These are phyloP conservation scores for Annulohypoxylon truncatum DNA, from an alignment of 2,329 filamentous ascomycete genomes.

Conservation along the genomic window DNA sequence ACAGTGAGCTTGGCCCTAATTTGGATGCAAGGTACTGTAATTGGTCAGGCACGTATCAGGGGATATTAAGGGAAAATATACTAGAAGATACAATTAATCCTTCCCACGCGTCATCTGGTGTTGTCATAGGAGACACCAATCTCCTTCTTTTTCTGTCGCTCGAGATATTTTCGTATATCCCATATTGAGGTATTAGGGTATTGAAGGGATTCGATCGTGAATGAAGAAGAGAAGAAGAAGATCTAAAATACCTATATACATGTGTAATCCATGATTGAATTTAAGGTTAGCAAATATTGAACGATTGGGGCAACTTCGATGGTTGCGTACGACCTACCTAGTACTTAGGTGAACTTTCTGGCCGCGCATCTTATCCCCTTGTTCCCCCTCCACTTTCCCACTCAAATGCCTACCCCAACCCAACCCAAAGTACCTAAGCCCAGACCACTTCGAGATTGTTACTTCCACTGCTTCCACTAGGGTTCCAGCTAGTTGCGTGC, in stretches of 20 bases:
- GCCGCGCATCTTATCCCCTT: constrained; percentile 7
- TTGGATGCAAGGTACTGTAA: constrained; percentile 31
- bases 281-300: constrained; percentile 13
- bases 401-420: constrained; percentile 3
- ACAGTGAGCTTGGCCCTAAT: constrained; percentile 34
- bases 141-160: not conserved
- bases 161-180: not conserved
- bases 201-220: constrained; percentile 5
- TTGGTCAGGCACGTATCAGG: constrained; percentile 33
- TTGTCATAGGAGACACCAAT: constrained; percentile 18
- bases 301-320: constrained; percentile 22
- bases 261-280: not conserved
- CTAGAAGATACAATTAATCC: constrained; percentile 9
- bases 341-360: constrained; percentile 17
- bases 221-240: not conserved
- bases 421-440: constrained; percentile 28
- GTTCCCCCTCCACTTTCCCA: constrained; percentile 1
- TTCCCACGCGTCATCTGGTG: constrained; percentile 22
- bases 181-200: constrained; percentile 3
- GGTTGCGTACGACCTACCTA: constrained; percentile 11
- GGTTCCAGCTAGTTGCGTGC: not conserved
- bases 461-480: not conserved
- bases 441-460: constrained; percentile 22
- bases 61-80: constrained; percentile 29
- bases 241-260: not conserved